These are phyloP conservation scores for Diplotaxis tenuifolia DNA, from an alignment of 345 rosid genomes.

Conservation along the genomic window DNA sequence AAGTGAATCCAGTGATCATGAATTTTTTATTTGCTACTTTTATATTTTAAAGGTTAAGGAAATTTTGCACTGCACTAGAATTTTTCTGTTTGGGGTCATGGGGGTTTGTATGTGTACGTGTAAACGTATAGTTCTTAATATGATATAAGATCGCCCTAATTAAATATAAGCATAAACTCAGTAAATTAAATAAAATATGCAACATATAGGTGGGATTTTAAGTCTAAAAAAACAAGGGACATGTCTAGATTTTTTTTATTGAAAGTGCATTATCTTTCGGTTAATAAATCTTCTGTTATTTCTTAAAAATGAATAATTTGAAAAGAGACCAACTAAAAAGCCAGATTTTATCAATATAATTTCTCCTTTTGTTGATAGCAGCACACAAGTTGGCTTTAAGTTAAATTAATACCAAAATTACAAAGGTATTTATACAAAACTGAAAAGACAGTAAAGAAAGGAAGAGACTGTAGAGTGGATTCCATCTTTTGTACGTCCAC, in stretches of 20 bases:
- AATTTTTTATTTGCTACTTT: too few species aligned
- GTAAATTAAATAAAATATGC: too few species aligned
- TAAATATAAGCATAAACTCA: too few species aligned
- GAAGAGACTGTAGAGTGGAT: conserved; percentile 39
- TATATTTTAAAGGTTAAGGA: conserved; percentile 1
- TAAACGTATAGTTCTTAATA: neutral
- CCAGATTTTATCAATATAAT: neutral
- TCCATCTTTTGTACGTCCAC: conserved; percentile 79
- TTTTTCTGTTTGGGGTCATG: conserved; percentile 9
- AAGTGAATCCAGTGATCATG: too few species aligned
- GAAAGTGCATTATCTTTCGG: too few species aligned
- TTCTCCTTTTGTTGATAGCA: neutral
- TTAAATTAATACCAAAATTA: neutral
- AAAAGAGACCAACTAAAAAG: neutral
- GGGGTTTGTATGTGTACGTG: neutral
- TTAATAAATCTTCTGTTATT: too few species aligned
- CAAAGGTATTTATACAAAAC: neutral
- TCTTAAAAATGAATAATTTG: neutral
- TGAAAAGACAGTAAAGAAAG: conserved; percentile 51
- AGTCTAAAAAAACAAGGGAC: neutral
- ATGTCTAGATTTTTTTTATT: too few species aligned
- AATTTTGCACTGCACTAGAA: conserved; percentile 14
- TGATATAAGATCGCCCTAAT: neutral
- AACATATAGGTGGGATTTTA: neutral
- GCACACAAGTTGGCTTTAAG: neutral